Percentiles rank a stretch among this genome's conserved stretches.
These are phyloP conservation scores for Malus hybrid DNA, from an alignment of 331 rosid species.

Conservation along the genomic window DNA sequence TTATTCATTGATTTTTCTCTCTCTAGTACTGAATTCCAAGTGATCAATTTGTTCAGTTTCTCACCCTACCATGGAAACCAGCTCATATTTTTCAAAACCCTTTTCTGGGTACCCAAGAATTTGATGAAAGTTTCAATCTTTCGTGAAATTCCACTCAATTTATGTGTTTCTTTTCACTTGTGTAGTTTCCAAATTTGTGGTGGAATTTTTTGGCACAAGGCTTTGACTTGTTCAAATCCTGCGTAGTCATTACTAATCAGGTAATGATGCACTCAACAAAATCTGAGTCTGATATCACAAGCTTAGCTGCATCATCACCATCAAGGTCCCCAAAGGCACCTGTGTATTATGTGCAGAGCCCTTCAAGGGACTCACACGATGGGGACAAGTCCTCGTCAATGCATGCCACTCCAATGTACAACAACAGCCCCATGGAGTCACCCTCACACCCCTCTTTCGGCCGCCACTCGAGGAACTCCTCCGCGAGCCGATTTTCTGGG, in stretches of 20 bases:
- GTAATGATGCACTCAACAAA: constrained; percentile 53
- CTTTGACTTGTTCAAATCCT: neutral
- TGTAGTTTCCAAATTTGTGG: neutral
- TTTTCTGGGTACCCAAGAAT: neutral
- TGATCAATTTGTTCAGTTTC: neutral
- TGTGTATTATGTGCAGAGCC: constrained; percentile 85
- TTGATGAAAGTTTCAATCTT: neutral
- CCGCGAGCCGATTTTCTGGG: constrained; percentile 80
- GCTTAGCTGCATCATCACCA: constrained; percentile 90
- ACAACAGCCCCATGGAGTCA: constrained; percentile 89
- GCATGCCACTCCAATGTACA: constrained; percentile 81
- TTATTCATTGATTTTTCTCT: neutral
- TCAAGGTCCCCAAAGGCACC: constrained; percentile 87
- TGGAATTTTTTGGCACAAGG: neutral
- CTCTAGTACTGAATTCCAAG: neutral
- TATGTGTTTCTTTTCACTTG: neutral
- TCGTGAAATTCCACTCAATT: neutral
- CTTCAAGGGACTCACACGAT: constrained; percentile 87
- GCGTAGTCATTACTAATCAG: neutral
- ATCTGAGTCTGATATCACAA: constrained; percentile 79
- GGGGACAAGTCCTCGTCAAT: constrained; percentile 85
- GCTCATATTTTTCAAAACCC: neutral
- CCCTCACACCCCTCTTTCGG: constrained; percentile 92
- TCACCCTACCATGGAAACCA: neutral
- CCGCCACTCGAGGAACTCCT: constrained; percentile 87